Percentiles rank a stretch among this genome's conserved stretches.
Conservation (phyloP, 768 basidiomycete species). For the Boletus reticulatus region DNA sequence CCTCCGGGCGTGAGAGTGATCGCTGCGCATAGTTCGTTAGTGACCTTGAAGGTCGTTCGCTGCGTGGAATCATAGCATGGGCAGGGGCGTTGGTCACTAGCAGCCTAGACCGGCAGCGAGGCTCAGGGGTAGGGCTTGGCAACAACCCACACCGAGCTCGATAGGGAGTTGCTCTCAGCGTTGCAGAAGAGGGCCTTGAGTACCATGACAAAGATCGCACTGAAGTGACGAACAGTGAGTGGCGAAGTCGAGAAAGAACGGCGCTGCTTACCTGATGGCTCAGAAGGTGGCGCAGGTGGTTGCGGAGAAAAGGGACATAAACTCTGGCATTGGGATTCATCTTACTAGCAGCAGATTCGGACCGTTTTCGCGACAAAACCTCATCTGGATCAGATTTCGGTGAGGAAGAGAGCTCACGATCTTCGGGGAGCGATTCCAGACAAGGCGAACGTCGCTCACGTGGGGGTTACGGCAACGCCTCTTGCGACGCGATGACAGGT, state of each 20-base stretch:
- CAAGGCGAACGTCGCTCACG: conserved; percentile 18
- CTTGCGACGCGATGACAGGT: conserved; percentile 25
- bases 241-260: not conserved
- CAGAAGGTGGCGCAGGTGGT: conserved; percentile 6
- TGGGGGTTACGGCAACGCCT: conserved; percentile 28
- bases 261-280: conserved; percentile 15
- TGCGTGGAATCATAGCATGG: conserved; percentile 53
- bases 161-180: conserved; percentile 22
- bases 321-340: conserved; percentile 19
- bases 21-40: conserved; percentile 10
- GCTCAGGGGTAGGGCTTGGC: conserved; percentile 21
- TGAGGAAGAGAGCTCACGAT: conserved; percentile 28
- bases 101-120: conserved; percentile 23
- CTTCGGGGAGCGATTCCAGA: conserved; percentile 48
- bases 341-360: conserved; percentile 12
- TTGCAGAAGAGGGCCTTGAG: conserved; percentile 30
- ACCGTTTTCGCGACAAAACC: conserved; percentile 16
- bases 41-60: conserved; percentile 15
- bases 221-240: conserved; percentile 6
- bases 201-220: conserved; percentile 18
- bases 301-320: conserved; percentile 14
- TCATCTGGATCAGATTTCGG: conserved; percentile 7
- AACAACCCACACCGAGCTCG: conserved; percentile 31
- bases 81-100: conserved; percentile 53
- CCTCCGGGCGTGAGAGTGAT: conserved; percentile 16